These are phyloP conservation scores for Ceratobasidium sp. DNA, from an alignment of 1,284 basidiomycete species.

Conservation along the genomic window DNA sequence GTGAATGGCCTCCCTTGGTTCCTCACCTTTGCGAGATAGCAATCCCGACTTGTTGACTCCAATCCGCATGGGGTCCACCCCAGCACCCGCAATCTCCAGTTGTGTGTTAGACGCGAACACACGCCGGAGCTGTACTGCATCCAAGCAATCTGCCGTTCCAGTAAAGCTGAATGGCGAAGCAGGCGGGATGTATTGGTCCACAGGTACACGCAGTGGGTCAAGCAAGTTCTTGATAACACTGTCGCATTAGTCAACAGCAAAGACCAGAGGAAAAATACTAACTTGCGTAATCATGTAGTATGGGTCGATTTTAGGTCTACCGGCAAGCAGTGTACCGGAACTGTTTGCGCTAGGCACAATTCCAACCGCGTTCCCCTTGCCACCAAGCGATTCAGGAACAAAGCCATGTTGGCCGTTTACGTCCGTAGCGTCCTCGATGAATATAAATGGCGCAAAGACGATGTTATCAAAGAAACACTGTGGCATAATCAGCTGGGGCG, in stretches of 20 bases:
- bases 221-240: constrained; percentile 66
- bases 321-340: constrained; percentile 57
- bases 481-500: constrained; percentile 1
- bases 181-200: constrained; percentile 70
- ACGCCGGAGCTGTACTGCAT: constrained; percentile 73
- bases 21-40: constrained; percentile 76
- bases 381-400: constrained; percentile 58
- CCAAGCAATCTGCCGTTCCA: constrained; percentile 76
- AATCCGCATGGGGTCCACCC: constrained; percentile 25
- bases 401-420: constrained; percentile 67
- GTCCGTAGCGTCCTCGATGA: constrained; percentile 89
- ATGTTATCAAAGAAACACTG: constrained; percentile 98
- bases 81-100: constrained; percentile 34
- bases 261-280: constrained; percentile 51
- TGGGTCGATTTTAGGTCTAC: constrained; percentile 81
- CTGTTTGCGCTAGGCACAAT: constrained; percentile 56
- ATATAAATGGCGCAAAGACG: constrained; percentile 93
- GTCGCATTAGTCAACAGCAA: constrained; percentile 15
- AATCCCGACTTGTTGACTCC: constrained; percentile 84
- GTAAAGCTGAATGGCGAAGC: constrained; percentile 80
- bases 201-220: constrained; percentile 78
- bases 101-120: constrained; percentile 69
- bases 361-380: constrained; percentile 44
- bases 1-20: background rate
- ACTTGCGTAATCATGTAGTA: constrained; percentile 90